Conservation (phyloP, 2,329 filamentous ascomycete genomes). For the Paraphoma sp. region DNA sequence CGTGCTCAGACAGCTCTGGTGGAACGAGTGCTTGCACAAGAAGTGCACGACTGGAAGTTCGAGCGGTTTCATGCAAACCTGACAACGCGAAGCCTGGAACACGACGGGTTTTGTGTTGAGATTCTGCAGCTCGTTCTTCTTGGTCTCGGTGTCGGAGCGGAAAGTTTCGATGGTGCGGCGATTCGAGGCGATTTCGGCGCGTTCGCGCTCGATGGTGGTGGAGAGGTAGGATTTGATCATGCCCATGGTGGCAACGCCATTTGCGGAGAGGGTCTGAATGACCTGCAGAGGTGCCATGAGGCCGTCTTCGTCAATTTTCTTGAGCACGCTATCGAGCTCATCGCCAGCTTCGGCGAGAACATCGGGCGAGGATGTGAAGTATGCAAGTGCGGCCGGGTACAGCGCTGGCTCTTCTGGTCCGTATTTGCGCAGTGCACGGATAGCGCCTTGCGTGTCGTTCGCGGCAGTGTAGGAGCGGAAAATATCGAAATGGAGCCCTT, state of each 20-base stretch:
- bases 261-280: slow-evolving; percentile 84
- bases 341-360: slow-evolving; percentile 86
- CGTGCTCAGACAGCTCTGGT: slow-evolving; percentile 83
- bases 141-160: slow-evolving; percentile 79
- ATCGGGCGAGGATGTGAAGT: slow-evolving; percentile 84
- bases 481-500: slow-evolving; percentile 90
- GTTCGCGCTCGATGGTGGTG: slow-evolving; percentile 86
- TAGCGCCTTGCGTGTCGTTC: slow-evolving; percentile 87
- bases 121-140: slow-evolving; percentile 78
- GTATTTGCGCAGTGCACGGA: slow-evolving; percentile 89
- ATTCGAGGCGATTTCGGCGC: slow-evolving; percentile 85
- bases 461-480: slow-evolving; percentile 95
- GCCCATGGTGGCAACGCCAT: slow-evolving; percentile 91
- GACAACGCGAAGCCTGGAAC: slow-evolving; percentile 89
- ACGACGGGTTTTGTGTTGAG: slow-evolving; percentile 81
- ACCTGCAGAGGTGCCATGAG: slow-evolving; percentile 97
- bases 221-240: slow-evolving; percentile 94
- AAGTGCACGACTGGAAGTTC: slow-evolving; percentile 95
- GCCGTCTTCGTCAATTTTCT: slow-evolving; percentile 86
- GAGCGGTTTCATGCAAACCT: slow-evolving; percentile 76
- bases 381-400: slow-evolving; percentile 89
- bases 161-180: slow-evolving; percentile 83
- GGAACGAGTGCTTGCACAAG: slow-evolving; percentile 95
- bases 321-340: slow-evolving; percentile 80
- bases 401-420: slow-evolving; percentile 88